A percentile compares a stretch with the other conserved stretches of the same genome.
These are phyloP conservation scores for Fusarium sp. DNA, from an alignment of 2,329 filamentous ascomycete genomes.

Conservation along the genomic window DNA sequence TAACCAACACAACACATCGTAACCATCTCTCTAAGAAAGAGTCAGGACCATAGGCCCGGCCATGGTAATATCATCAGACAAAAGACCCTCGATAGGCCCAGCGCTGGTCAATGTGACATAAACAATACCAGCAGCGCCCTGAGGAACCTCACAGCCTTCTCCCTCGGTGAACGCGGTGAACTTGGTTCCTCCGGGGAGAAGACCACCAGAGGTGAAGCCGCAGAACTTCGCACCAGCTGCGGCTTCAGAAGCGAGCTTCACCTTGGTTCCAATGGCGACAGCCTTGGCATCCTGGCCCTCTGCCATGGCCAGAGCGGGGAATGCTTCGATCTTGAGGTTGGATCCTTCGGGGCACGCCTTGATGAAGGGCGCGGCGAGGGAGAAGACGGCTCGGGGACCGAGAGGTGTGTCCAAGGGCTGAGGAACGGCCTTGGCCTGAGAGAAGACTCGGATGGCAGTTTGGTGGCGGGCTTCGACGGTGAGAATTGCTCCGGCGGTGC, in stretches of 20 bases:
- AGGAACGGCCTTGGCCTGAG: slow-evolving; percentile 70
- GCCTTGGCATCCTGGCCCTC: slow-evolving; percentile 57
- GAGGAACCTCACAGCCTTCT: slow-evolving; percentile 71
- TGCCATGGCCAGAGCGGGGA: slow-evolving; percentile 68
- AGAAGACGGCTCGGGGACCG: slow-evolving; percentile 77
- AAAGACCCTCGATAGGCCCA: slow-evolving; percentile 62
- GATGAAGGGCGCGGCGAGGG: slow-evolving; percentile 80
- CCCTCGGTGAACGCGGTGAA: slow-evolving; percentile 69
- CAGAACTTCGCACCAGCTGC: slow-evolving; percentile 69
- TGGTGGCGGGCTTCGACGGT: slow-evolving; percentile 81
- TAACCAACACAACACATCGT: neutral
- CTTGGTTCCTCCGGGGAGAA: slow-evolving; percentile 67
- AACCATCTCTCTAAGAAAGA: slow-evolving; percentile 53
- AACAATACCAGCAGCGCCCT: slow-evolving; percentile 71
- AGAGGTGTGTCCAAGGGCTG: slow-evolving; percentile 79
- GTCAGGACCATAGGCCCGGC: slow-evolving; percentile 73
- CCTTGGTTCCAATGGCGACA: slow-evolving; percentile 50
- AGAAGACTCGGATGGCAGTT: slow-evolving; percentile 75
- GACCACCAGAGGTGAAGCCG: slow-evolving; percentile 74
- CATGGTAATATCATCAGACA: slow-evolving; percentile 74
- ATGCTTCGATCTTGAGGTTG: slow-evolving; percentile 71
- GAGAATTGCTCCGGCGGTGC: slow-evolving; percentile 76
- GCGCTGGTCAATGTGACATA: slow-evolving; percentile 75
- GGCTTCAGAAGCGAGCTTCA: slow-evolving; percentile 63
- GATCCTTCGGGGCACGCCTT: slow-evolving; percentile 75